Evolutionary conservation across 352 stramenopile species (phyloP), one percentile per base, ranked within the genome.

Genomic region (Phytopythium mirpurense): DNA sequence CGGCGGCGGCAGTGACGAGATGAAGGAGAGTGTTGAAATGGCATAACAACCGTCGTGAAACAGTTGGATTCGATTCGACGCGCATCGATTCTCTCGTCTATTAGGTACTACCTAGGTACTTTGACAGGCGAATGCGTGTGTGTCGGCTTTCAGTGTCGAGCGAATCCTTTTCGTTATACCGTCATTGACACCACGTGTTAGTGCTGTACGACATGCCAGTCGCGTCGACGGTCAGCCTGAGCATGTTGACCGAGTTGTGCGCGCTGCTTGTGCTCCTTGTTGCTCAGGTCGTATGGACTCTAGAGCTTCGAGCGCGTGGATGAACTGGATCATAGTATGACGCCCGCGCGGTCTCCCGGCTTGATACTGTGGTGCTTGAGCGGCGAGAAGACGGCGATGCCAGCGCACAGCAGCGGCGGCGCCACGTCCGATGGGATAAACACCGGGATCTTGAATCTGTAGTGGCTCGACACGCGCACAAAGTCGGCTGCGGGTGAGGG

Each of bases 251-350:
- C 11, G 54, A 78, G 24, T 45, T 19, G 15, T 19, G 45, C 5
- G 62, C 66, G 5, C 27, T 68, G 70, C 32, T 77, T 58, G 0
- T 47, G 54, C 48, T 83, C 69, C 60, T 94, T 96, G 29, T 40
- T 70, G 12, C 50, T 53, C 38, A 62, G 74, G 38, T 64, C 66
- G 23, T 71, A 86, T 41, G 96, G 68, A 0, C 79, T 73, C 15
- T 74, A 67, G 6, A 78, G 60, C 6, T 70, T 57, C 78, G 38
- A 95, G 70, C 8, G 78, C 86, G 15, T 78, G 69, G 15, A 65
- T 74, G 42, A 95, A 86, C 60, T 96, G 90, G 51, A 96, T 72
- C 18, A 54, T 83, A 47, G 96, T 2, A 86, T 63, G 16, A 96
- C 65, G 12, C 67, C 86, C 2, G 96, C 68, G 12, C 67, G 76